A percentile compares a stretch with the other conserved stretches of the same genome.
Conservation (phyloP, 352 stramenopile genomes). For the Globisporangium spinosum region DNA sequence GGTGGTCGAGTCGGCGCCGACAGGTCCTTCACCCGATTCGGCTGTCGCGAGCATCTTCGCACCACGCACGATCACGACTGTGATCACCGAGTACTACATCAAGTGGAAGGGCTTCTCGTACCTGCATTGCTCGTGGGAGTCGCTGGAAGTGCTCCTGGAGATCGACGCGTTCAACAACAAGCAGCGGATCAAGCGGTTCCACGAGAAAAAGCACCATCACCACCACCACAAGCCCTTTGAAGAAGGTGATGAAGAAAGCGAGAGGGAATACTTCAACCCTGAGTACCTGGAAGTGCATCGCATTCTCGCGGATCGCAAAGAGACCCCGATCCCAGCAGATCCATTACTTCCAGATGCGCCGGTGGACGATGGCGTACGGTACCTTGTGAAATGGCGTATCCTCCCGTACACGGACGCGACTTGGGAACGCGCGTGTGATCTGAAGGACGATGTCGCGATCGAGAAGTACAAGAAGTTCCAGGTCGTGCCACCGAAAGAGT, state of each 20-base stretch:
- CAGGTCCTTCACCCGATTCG: slow-evolving; percentile 18
- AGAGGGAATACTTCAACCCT: slow-evolving; percentile 88
- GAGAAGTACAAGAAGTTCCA: slow-evolving; percentile 61
- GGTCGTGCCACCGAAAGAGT: slow-evolving; percentile 53
- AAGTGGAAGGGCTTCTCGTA: slow-evolving; percentile 91
- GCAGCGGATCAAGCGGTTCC: slow-evolving; percentile 83
- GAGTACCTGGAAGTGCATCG: slow-evolving; percentile 90
- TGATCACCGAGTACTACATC: slow-evolving; percentile 81
- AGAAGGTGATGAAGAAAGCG: slow-evolving; percentile 34
- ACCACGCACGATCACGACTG: slow-evolving; percentile 28
- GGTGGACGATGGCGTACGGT: slow-evolving; percentile 85
- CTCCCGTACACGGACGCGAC: slow-evolving; percentile 84
- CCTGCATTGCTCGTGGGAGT: slow-evolving; percentile 87
- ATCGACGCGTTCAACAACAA: slow-evolving; percentile 85
- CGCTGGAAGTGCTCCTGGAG: slow-evolving; percentile 60
- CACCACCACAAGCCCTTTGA: slow-evolving; percentile 33
- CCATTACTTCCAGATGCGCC: slow-evolving; percentile 52
- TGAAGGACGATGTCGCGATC: slow-evolving; percentile 84
- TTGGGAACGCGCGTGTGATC: slow-evolving; percentile 84
- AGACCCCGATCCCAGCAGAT: slow-evolving; percentile 50
- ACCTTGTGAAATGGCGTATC: slow-evolving; percentile 87
- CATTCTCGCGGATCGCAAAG: slow-evolving; percentile 73
- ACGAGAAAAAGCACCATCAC: slow-evolving; percentile 72
- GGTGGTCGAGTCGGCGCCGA: slow-evolving; percentile 25
- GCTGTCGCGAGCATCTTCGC: slow-evolving; percentile 40